A percentile compares a stretch with the other conserved stretches of the same genome.
These are phyloP conservation scores for Bolboschoenus planiculmis DNA, from an alignment of 176 grass and related monocot genomes.

Conservation along the genomic window DNA sequence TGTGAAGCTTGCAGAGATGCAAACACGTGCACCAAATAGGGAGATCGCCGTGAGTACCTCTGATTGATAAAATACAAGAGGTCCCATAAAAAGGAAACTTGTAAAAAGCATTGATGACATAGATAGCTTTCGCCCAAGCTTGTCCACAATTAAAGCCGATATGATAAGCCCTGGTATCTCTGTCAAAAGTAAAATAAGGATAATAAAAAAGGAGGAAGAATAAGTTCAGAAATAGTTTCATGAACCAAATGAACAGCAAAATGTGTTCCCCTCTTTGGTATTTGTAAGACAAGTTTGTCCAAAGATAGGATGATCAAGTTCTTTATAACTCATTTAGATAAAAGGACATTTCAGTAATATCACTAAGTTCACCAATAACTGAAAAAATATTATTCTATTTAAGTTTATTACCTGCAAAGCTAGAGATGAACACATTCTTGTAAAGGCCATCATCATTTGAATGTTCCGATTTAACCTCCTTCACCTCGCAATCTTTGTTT, in stretches of 20 bases:
- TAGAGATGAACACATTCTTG: constrained; percentile 89
- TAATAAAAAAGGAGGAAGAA: background rate
- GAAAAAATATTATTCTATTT: background rate
- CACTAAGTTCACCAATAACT: background rate
- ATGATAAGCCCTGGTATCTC: constrained; percentile 81
- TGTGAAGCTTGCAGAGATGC: constrained; percentile 79
- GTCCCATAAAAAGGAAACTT: constrained; percentile 66
- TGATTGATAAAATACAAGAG: constrained; percentile 64
- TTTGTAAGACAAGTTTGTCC: background rate
- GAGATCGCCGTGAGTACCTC: constrained; percentile 51
- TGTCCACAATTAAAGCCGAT: constrained; percentile 75
- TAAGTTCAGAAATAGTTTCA: background rate
- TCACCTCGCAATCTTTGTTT: constrained; percentile 51
- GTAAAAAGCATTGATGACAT: constrained; percentile 90
- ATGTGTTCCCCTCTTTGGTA: background rate
- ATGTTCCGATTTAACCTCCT: constrained; percentile 41
- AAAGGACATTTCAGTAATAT: background rate
- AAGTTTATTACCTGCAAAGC: constrained; percentile 67
- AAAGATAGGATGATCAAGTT: background rate
- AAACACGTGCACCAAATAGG: constrained; percentile 77
- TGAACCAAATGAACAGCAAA: background rate
- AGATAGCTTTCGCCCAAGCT: constrained; percentile 76
- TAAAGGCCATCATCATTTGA: constrained; percentile 58
- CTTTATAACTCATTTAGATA: background rate
- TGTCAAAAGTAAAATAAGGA: constrained; percentile 37